A percentile compares a stretch with the other conserved stretches of the same genome.
These are phyloP conservation scores for Orbilia javanica DNA, from an alignment of 2,329 filamentous ascomycete species.

Conservation along the genomic window DNA sequence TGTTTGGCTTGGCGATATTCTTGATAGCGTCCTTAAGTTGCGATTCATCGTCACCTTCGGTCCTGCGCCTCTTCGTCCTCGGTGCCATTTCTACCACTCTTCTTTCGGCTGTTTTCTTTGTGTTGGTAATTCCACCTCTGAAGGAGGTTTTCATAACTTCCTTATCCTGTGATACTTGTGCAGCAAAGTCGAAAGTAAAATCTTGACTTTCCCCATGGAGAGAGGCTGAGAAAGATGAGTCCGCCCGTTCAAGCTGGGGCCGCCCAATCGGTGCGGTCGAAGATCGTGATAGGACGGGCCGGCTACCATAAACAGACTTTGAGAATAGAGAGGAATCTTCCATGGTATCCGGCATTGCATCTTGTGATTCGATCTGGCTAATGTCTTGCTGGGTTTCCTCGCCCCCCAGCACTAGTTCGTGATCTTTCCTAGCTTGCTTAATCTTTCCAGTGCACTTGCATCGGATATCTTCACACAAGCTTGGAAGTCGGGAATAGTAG, in stretches of 20 bases:
- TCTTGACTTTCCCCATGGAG: constrained; percentile 38
- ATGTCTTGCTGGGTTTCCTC: not conserved
- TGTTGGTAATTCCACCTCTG: constrained; percentile 55
- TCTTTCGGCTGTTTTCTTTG: constrained; percentile 48
- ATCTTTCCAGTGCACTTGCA: constrained; percentile 50
- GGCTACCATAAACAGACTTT: constrained; percentile 25
- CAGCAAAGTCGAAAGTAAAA: constrained; percentile 37
- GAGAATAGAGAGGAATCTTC: constrained; percentile 29
- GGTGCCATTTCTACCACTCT: constrained; percentile 48
- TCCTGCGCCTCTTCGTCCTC: constrained; percentile 63
- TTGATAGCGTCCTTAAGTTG: constrained; percentile 81
- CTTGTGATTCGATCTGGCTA: constrained; percentile 24
- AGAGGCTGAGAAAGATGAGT: constrained; percentile 44
- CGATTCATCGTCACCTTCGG: constrained; percentile 75
- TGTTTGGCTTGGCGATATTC: constrained; percentile 80
- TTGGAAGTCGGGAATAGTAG: constrained; percentile 81
- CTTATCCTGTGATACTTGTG: constrained; percentile 52
- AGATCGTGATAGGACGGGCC: constrained; percentile 38
- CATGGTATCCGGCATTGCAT: constrained; percentile 1
- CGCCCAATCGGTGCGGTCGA: constrained; percentile 33
- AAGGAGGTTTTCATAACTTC: constrained; percentile 52
- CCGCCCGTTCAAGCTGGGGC: constrained; percentile 36
- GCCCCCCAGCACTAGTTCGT: not conserved
- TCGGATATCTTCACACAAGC: constrained; percentile 71
- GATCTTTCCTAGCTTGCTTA: constrained; percentile 66